Evolutionary conservation across 352 stramenopile genomes (phyloP).

Genomic region (Globisporangium ultimum): DNA sequence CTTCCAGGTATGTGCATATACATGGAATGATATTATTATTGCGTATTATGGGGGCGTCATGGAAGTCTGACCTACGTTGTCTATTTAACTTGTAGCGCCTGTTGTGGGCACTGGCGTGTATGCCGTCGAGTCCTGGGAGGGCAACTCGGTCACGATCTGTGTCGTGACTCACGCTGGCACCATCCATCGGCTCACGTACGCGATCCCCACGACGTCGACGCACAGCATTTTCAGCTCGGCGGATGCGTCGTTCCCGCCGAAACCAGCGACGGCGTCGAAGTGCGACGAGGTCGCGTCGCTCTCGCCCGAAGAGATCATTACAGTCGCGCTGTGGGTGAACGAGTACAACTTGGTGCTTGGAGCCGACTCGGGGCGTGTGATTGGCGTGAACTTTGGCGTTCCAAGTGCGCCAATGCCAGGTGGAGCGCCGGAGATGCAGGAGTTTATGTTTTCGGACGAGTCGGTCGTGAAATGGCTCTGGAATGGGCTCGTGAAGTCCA

Average conservation of each 20-base stretch:
- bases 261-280: slow-evolving; percentile 26
- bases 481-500: slow-evolving; percentile 57
- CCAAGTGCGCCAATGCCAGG: slow-evolving; percentile 20
- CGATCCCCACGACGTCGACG: slow-evolving; percentile 20
- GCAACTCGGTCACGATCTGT: slow-evolving; percentile 47
- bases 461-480: slow-evolving; percentile 70
- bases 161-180: slow-evolving; percentile 65
- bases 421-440: slow-evolving; percentile 33
- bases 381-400: slow-evolving; percentile 72
- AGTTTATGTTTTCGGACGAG: slow-evolving; percentile 69
- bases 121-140: slow-evolving; percentile 62
- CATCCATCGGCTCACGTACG: slow-evolving; percentile 67
- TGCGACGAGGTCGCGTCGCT: slow-evolving; percentile 50
- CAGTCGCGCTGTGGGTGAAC: slow-evolving; percentile 65
- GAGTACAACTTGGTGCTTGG: slow-evolving; percentile 74
- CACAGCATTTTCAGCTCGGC: slow-evolving; percentile 58
- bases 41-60: too few species aligned
- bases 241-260: slow-evolving; percentile 40
- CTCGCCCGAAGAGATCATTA: slow-evolving; percentile 54
- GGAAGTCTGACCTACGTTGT: background rate
- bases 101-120: slow-evolving; percentile 57
- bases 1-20: slow-evolving; percentile 27
- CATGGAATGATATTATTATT: too few species aligned
- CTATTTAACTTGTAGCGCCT: slow-evolving; percentile 17
- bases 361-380: slow-evolving; percentile 50